These are phyloP conservation scores for Biscutella laevigata DNA, from an alignment of 441 rosid genomes.

Conservation along the genomic window DNA sequence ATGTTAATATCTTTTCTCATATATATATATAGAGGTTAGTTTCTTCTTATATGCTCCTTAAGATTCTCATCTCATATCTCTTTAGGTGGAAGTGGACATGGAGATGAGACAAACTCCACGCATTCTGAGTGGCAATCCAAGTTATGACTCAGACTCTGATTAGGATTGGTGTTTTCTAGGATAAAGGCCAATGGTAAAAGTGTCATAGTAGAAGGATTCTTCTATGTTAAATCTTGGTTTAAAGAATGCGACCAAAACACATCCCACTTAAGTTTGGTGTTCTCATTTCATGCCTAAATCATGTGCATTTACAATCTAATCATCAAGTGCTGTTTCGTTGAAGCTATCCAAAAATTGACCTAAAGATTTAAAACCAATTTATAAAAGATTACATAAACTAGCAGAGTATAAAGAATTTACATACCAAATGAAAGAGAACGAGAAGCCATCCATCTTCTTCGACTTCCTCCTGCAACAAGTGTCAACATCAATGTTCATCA, in stretches of 20 bases:
- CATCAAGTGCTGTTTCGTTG: too few relatives aligned
- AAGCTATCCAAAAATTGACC: too few relatives aligned
- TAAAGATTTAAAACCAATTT: too few relatives aligned
- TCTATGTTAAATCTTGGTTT: too few relatives aligned
- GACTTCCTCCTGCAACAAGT: conserved; percentile 66
- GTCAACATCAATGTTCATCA: conserved; percentile 20
- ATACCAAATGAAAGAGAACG: too few relatives aligned
- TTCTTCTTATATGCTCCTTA: background rate
- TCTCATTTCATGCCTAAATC: too few relatives aligned
- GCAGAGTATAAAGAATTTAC: too few relatives aligned
- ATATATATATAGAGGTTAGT: background rate
- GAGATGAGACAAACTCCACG: background rate
- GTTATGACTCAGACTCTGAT: conserved; percentile 11
- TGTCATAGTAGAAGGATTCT: background rate
- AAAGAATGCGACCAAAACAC: too few relatives aligned
- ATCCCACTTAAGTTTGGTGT: too few relatives aligned
- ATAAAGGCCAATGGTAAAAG: background rate
- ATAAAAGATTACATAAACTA: too few relatives aligned
- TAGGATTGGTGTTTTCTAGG: background rate
- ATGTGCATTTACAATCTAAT: too few relatives aligned
- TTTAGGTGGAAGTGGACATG: background rate
- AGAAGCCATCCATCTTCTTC: too few relatives aligned
- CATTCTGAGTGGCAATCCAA: background rate
- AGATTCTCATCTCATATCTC: background rate
- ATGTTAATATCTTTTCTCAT: background rate